Evolutionary conservation across 768 basidiomycete genomes (phyloP).

Genomic region (Xerocomus brunneocitrinus): DNA sequence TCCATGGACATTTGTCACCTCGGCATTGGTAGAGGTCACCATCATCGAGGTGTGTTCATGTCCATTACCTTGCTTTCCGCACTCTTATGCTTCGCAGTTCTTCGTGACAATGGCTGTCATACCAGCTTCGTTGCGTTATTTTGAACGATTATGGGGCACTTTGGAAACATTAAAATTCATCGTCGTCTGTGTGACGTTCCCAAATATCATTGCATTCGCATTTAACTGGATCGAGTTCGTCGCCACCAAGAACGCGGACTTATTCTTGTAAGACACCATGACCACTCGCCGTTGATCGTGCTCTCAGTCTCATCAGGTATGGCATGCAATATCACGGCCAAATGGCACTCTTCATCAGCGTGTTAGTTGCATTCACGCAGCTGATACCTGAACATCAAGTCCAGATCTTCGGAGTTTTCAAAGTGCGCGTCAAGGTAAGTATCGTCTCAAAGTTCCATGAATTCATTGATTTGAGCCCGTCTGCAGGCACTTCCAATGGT

Average conservation of each 20-base stretch:
- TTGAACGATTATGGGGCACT: slow-evolving; percentile 93
- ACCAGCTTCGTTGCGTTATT: slow-evolving; percentile 79
- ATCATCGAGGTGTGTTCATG: slow-evolving; percentile 68
- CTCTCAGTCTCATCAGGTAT: slow-evolving; percentile 48
- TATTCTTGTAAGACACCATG: slow-evolving; percentile 64
- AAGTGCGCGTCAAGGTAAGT: slow-evolving; percentile 83
- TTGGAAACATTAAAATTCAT: slow-evolving; percentile 85
- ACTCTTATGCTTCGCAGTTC: slow-evolving; percentile 48
- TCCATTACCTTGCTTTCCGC: not conserved
- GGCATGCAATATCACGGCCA: slow-evolving; percentile 90
- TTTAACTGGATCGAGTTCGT: slow-evolving; percentile 87
- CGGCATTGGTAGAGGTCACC: slow-evolving; percentile 80
- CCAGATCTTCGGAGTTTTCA: slow-evolving; percentile 81
- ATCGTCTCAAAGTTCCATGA: not conserved
- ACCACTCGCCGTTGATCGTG: slow-evolving; percentile 2
- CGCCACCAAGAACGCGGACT: slow-evolving; percentile 60
- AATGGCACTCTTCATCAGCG: slow-evolving; percentile 82
- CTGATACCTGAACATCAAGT: slow-evolving; percentile 98
- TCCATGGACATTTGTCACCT: slow-evolving; percentile 93
- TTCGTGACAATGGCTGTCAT: slow-evolving; percentile 70
- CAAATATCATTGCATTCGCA: slow-evolving; percentile 85
- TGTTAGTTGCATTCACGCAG: slow-evolving; percentile 96
- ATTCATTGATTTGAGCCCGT: slow-evolving; percentile 3
- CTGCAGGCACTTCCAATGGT: slow-evolving; percentile 89
- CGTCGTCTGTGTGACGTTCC: slow-evolving; percentile 65